Base-by-base conservation (phyloP, 345 rosid genomes). In the Salix exigua region DNA sequence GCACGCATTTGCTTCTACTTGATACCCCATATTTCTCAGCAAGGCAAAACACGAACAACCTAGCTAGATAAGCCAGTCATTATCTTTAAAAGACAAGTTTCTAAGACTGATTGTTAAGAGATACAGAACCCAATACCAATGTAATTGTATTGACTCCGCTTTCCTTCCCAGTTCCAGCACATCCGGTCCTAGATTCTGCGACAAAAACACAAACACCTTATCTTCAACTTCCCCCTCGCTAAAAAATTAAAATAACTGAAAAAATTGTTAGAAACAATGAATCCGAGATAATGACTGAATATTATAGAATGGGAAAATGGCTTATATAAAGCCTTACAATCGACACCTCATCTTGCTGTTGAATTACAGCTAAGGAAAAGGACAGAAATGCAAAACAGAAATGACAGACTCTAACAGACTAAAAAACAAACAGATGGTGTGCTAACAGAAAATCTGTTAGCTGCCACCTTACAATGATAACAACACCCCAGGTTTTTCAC, bases 111-210 rank as follows among this genome's bases (percentile, higher is more conserved):
- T 33, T 33, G 6, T 33, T 14, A n/a, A 14, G 53, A 40, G 37
- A 40, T 26, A 48, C 38, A 71, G 81, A 48, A 6, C 19, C 18
- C 2, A 72, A 68, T 83, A 91, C 99, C 98, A 12, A 93, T 86
- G 75, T 82, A 91, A 81, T 80, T 95, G 71, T 82, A 95, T 74
- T 95, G 99, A 82, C 96, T 87, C 42, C 97, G 89, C 81, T 83
- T 93, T 76, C 98, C 98, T 85, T 93, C 96, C 75, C 88, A 33
- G 35, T 33, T 33, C 35, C 35, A 33, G 75, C 79, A 93, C 89
- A 74, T 93, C 97, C 0, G 91, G 75, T 14, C 97, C 92, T 38
- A 93, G 86, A 86, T 87, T 91, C 96, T 93, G 94, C 62, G 79
- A 78, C 87, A 77, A 70, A 78, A 72, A 67, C 18, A 73, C 96